Base-by-base conservation (phyloP, 2,329 filamentous ascomycete genomes). In the Aureobasidium sp. region DNA sequence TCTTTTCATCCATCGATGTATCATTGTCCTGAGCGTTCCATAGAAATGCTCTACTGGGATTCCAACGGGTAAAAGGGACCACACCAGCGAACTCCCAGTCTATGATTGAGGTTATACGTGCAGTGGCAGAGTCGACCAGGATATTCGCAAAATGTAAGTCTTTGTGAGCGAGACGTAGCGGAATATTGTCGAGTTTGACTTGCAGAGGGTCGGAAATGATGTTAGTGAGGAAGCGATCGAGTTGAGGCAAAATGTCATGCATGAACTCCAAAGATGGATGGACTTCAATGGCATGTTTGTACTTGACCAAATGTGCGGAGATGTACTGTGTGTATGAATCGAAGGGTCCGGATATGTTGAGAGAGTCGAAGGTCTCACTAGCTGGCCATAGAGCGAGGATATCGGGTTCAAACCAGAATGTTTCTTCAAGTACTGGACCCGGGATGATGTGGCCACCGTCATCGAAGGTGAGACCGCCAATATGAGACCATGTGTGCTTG, bases 121-220 rank as follows among this genome's bases (percentile, higher is more conserved):
- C 38, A 25, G 25, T 59, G 5, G 27, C 3, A 1, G 50, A 50
- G 9, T 64, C 50, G 38, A 43, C 16, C 3, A 64, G 25, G 61
- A 64, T 64, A 15, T 64, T 64, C 6, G 48, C 61, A 23, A 64
- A 64, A 23, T 64, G 61, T 10, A 64, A 16, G 16, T 64, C 61
- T 16, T 64, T 64, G 27, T 64, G 61, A 0, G 61, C 47, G 10
- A 64, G 50, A 13, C 33, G 31, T 3, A 43, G n/a, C 29, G 16
- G 16, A 7, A 64, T 10, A 6, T 55, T 13, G 29, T 64, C 29
- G 5, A 64, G 50, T 1, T 36, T 31, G 1, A 18, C 8, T n/a
- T 7, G 31, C 31, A 50, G 40, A 6, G 43, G 9, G 10, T 42
- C 33, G 4, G 13, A 2, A 6, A 25, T 6, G 3, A 64, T 55